These are phyloP conservation scores for Harrya chromipes DNA, from an alignment of 768 basidiomycete genomes.

Conservation along the genomic window DNA sequence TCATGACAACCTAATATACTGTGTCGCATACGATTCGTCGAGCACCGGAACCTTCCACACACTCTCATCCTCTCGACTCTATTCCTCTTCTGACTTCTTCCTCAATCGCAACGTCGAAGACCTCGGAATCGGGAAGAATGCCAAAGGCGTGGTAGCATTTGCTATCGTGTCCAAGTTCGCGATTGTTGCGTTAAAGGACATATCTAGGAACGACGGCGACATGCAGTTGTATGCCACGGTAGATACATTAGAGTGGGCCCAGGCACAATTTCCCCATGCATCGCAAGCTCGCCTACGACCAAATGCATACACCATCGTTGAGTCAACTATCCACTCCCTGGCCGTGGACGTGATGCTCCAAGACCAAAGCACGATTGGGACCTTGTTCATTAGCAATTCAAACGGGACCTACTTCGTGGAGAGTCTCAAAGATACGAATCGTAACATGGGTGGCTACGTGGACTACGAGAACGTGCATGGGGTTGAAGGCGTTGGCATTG, in stretches of 20 bases:
- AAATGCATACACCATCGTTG: conserved; percentile 95
- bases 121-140: conserved; percentile 80
- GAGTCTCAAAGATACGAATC: conserved; percentile 87
- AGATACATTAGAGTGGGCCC: conserved; percentile 81
- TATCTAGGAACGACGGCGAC: conserved; percentile 55
- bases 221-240: conserved; percentile 86
- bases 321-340: conserved; percentile 89
- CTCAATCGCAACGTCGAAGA: conserved; percentile 63
- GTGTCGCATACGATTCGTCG: conserved; percentile 78
- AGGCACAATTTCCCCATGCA: conserved; percentile 91
- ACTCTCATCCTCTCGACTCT: conserved; percentile 65
- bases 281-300: conserved; percentile 74
- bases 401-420: conserved; percentile 96
- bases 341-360: conserved; percentile 90
- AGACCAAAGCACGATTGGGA: conserved; percentile 66
- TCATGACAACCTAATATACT: conserved; percentile 75
- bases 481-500: conserved; percentile 86
- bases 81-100: conserved; percentile 86
- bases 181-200: conserved; percentile 83
- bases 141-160: conserved; percentile 87
- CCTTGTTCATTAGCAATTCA: conserved; percentile 92
- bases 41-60: conserved; percentile 40
- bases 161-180: conserved; percentile 93
- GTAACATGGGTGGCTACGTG: conserved; percentile 84
- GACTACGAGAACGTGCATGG: conserved; percentile 90